phyloP scores from a whole-genome alignment of 371 early-diverging fungal species.

The Mucor mucedo region DNA sequence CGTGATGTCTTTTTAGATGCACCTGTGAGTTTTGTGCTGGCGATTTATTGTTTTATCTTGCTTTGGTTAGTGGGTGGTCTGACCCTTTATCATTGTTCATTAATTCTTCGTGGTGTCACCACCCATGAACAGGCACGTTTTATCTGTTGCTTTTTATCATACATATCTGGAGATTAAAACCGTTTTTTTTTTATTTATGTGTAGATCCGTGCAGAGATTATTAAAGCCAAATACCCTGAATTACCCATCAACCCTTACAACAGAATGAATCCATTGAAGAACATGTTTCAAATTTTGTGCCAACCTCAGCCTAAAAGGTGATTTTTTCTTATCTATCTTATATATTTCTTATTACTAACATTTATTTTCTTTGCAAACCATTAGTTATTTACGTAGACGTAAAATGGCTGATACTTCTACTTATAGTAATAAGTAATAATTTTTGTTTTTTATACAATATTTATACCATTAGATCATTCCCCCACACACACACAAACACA shows the following conservation, averaged over 20 bases:
- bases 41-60: constrained; percentile 67
- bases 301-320: constrained; percentile 66
- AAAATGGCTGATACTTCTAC: constrained; percentile 37
- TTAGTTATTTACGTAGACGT: constrained; percentile 47
- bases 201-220: constrained; percentile 32
- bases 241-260: constrained; percentile 57
- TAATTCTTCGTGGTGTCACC: constrained; percentile 74
- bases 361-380: too few species aligned
- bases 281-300: constrained; percentile 63
- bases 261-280: constrained; percentile 47
- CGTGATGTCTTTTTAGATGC: constrained; percentile 31
- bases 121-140: constrained; percentile 83
- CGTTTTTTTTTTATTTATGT: background rate
- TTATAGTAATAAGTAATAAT: constrained; percentile 2
- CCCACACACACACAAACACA: too few species aligned
- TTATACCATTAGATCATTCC: background rate
- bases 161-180: background rate
- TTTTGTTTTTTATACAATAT: too few species aligned
- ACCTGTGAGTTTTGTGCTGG: constrained; percentile 65
- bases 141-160: background rate
- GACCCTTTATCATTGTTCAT: constrained; percentile 76
- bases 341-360: too few species aligned
- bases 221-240: constrained; percentile 52
- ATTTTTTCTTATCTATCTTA: background rate
- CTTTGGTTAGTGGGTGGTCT: constrained; percentile 72